Evolutionary conservation across 805 yeast genomes (phyloP), one percentile per base, ranked within the genome.

Genomic region (Kluyveromyces siamensis): DNA sequence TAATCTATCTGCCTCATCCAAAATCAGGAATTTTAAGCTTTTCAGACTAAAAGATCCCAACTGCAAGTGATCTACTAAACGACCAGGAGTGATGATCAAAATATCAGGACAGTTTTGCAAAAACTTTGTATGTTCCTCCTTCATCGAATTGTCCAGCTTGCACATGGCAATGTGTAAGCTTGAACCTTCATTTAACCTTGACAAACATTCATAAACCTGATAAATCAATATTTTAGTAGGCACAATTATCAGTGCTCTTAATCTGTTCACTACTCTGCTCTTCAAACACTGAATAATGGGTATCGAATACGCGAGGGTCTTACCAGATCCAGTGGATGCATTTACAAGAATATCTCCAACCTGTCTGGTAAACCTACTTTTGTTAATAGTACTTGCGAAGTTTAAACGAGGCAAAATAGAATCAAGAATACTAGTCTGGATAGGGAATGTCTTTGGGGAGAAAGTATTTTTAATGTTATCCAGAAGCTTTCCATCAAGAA

Each of bases 271-370:
- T 1, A 76, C 70, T 49, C 96, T 74, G 8, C 68, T 65, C 14
- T 73, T 68, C 46, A 91, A 70, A 2, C 80, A 69, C 52, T 90
- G 89, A 2, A 93, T 73, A 8, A 93, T 75, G 1, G 99, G 98
- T 2, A 91, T 74, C 45, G 81, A 74, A 60, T 91, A 91, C 2
- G 96, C 95, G 48, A 93, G 70, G 0, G 99, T 91, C 62, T 91
- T 91, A 59, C 99, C 99, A 0, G 96, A 85, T 40, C 99, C 99
- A 0, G 99, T 91, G 10, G 95, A 79, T 1, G 99, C 96, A 66
- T 91, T 90, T 6, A 91, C 96, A 41, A 91, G 70, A 17, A 89
- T 65, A 66, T 93, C 96, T 21, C 91, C 91, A 49, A 72, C 71
- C 40, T 77, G 71, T 47, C 73, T 79, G 1, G 87, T 83, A 40